These are phyloP conservation scores for Saccharomycopsis capsularis DNA, from an alignment of 805 yeast species.

Conservation along the genomic window DNA sequence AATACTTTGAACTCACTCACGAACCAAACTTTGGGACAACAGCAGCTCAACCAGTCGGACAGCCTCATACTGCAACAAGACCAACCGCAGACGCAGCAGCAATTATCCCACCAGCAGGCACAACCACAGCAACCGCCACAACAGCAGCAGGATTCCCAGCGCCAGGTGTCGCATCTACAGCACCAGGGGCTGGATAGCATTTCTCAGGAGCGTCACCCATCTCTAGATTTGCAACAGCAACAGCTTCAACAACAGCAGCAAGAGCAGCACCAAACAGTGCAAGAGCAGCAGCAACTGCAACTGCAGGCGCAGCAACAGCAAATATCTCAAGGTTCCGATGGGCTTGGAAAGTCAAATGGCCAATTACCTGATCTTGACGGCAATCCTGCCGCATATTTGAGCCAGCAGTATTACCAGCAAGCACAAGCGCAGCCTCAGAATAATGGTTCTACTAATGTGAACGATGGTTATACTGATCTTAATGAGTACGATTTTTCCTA, in stretches of 20 bases:
- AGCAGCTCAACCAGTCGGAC: background rate
- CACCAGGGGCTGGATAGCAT: no score
- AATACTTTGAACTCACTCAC: constrained; percentile 16
- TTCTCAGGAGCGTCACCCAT: background rate
- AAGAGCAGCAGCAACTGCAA: background rate
- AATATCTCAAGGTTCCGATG: background rate
- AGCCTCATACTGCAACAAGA: background rate
- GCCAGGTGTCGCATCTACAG: background rate
- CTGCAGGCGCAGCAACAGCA: background rate
- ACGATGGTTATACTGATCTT: background rate
- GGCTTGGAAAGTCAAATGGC: background rate
- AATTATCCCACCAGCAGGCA: background rate
- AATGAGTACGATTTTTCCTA: background rate
- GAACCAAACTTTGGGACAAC: constrained; percentile 7
- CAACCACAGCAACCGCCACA: background rate
- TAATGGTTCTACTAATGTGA: background rate
- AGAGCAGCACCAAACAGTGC: background rate
- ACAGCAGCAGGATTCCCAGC: background rate
- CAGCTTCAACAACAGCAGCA: background rate
- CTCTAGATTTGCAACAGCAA: background rate
- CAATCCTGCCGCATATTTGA: no score
- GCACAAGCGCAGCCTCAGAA: background rate
- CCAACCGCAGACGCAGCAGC: background rate
- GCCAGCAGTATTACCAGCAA: background rate
- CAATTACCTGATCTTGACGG: background rate